These are phyloP conservation scores for Pterulicium gracile DNA, from an alignment of 1,284 basidiomycete species.

Conservation along the genomic window DNA sequence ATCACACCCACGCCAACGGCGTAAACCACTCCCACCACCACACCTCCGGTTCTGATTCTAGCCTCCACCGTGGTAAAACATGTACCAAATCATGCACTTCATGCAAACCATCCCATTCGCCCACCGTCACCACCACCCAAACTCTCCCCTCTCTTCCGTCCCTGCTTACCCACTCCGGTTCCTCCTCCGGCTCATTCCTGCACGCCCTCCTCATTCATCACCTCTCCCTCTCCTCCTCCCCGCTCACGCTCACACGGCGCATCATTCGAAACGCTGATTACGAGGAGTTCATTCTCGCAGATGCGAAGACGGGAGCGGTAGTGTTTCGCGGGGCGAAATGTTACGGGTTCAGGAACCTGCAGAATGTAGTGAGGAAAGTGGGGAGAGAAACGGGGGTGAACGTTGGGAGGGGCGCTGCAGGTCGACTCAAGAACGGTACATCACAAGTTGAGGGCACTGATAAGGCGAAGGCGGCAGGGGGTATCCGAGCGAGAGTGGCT, in stretches of 20 bases:
- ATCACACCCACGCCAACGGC: not conserved
- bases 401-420: constrained; percentile 57
- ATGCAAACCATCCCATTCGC: not conserved
- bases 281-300: constrained; percentile 55
- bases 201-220: constrained; percentile 59
- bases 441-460: constrained; percentile 22
- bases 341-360: constrained; percentile 96
- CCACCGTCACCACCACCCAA: constrained; percentile 7
- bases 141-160: constrained; percentile 42
- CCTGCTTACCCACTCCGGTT: constrained; percentile 70
- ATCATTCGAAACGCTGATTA: constrained; percentile 45
- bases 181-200: constrained; percentile 91
- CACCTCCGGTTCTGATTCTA: no score
- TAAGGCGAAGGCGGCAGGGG: constrained; percentile 29
- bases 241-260: constrained; percentile 43
- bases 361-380: constrained; percentile 93
- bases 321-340: constrained; percentile 92
- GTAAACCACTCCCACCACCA: not conserved
- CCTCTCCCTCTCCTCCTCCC: constrained; percentile 25
- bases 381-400: constrained; percentile 77
- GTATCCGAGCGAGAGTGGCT: constrained; percentile 1
- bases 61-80: no score
- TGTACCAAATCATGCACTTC: no score
- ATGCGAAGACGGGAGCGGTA: constrained; percentile 37
- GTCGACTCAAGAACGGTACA: constrained; percentile 29